Evolutionary conservation across 2,329 filamentous ascomycete genomes (phyloP), one percentile per base, ranked within the genome.

Genomic region (Cryphonectria carpinicola): DNA sequence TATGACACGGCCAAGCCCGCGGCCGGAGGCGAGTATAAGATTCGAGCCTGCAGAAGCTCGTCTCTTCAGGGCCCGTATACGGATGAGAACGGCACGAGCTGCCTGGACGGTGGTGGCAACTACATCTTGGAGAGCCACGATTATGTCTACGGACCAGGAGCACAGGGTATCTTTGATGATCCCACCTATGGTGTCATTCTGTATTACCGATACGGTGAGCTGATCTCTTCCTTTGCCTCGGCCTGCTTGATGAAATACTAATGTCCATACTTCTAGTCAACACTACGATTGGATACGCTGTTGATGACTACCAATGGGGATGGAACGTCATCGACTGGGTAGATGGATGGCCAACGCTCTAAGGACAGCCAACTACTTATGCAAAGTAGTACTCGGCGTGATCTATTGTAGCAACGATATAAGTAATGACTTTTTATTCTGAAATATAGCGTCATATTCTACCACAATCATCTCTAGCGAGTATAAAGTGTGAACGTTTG

Each of bases 191-290:
- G 88, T 1, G 82, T 85, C 7, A 82, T 91, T 11, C 80, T 91
- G 10, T 90, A 90, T 77, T 90, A 91, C 75, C 88, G 90, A 75
- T 90, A 90, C 74, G 81, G 81, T 80, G 2, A 89, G 89, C 1
- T 81, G 81, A n/a, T n/a, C 91, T 88, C 80, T 91, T 89, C 70
- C 35, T 41, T 32, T 10, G 17, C 25, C 5, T 22, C 25, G 5
- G 28, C 22, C 11, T 35, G 3, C 25, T 41, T 14, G 6, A 19
- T 37, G 11, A 65, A 11, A 46, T 32, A 25, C 70, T 70, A 14
- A 71, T 41, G 5, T 22, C 4, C 25, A 86, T 71, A 3, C 6
- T 46, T 60, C 32, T 14, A 72, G 71, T 68, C 22, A 70, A 70
- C 39, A 72, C 65, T 1, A 58, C 71, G n/a, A 68, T 88, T 71